Percentiles rank a stretch among this genome's conserved stretches.
phyloP scores from a whole-genome alignment of 768 basidiomycete genomes.

The Exidia glandulosa region DNA sequence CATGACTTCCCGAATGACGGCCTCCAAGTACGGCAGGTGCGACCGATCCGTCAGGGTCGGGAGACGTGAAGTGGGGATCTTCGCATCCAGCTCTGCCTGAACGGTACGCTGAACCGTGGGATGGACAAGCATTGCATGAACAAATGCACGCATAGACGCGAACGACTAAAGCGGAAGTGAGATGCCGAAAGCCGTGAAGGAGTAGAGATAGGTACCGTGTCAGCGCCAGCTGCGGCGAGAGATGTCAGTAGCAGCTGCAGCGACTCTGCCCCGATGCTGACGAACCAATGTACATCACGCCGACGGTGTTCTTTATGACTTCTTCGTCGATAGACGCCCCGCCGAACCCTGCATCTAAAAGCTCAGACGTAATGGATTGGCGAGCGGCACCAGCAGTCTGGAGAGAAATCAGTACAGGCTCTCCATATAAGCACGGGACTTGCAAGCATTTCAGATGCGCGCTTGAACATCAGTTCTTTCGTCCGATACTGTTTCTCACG shows the following conservation, averaged over 20 bases:
- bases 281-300: conserved; percentile 19
- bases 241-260: background rate
- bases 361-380: too few species aligned
- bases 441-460: too few species aligned
- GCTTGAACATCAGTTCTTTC: conserved; percentile 37
- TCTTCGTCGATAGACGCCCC: conserved; percentile 19
- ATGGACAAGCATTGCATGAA: conserved; percentile 43
- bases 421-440: too few species aligned
- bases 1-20: conserved; percentile 20
- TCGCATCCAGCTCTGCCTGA: conserved; percentile 41
- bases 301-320: conserved; percentile 39
- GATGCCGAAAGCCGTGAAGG: background rate
- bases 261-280: conserved; percentile 23
- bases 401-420: too few species aligned
- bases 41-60: conserved; percentile 34
- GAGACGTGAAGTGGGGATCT: conserved; percentile 24
- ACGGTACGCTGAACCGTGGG: conserved; percentile 38
- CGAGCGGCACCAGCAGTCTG: too few species aligned
- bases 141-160: conserved; percentile 36
- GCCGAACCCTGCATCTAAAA: conserved; percentile 15
- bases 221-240: conserved; percentile 21
- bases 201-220: conserved; percentile 14
- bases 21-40: conserved; percentile 31
- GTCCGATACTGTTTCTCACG: too few species aligned
- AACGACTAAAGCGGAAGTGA: conserved; percentile 28